Conservation (phyloP, 169 alveolate genomes). For the Plasmodium billcollinsi region DNA sequence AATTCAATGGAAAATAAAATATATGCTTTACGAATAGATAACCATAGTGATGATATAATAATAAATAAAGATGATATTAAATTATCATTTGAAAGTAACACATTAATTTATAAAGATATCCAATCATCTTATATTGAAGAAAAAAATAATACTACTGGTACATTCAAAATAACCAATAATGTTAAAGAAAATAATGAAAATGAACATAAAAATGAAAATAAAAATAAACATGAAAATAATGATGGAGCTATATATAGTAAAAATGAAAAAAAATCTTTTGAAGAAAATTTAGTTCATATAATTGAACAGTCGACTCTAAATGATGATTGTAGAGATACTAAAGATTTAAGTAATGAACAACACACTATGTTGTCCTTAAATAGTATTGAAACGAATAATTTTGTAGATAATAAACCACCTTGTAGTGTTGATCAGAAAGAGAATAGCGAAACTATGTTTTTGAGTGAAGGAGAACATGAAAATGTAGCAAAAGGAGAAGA, state of each 20-base stretch:
- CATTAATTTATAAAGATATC: no score
- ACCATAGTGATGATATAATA: background rate
- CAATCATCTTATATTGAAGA: no score
- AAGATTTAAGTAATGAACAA: background rate
- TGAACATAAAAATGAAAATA: no score
- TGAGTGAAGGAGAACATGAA: constrained; percentile 4
- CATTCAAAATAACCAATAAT: no score
- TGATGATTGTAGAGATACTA: constrained; percentile 2
- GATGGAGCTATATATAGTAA: no score
- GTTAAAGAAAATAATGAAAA: no score
- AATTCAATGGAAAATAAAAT: background rate
- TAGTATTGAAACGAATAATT: constrained; percentile 16
- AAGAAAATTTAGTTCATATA: background rate
- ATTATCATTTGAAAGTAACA: background rate
- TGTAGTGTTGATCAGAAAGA: constrained; percentile 6
- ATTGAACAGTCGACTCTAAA: constrained; percentile 26
- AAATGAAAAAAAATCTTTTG: constrained; percentile 4
- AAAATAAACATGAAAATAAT: no score
- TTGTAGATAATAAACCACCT: background rate
- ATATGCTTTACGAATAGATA: background rate
- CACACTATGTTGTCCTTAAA: background rate
- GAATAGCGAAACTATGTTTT: background rate
- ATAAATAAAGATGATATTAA: background rate
- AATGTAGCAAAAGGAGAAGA: background rate
- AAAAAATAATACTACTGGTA: no score